phyloP scores from a whole-genome alignment of 2,329 filamentous ascomycete genomes.

The Aspergillus sp. region DNA sequence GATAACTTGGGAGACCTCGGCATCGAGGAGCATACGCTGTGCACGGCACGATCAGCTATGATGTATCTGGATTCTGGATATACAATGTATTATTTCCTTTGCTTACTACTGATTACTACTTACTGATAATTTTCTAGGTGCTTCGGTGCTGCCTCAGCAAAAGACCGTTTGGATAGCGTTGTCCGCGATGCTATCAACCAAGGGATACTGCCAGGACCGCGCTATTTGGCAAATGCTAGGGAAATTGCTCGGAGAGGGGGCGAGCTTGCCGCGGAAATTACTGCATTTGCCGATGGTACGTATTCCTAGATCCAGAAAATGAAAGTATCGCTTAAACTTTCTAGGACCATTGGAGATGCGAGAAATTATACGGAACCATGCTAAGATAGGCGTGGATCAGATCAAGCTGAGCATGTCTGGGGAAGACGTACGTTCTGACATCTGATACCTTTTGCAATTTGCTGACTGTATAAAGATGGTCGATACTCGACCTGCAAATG shows the following conservation, averaged over 20 bases:
- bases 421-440: slow-evolving; percentile 15
- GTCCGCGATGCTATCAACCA: slow-evolving; percentile 45
- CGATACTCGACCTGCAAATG: slow-evolving; percentile 31
- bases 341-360: slow-evolving; percentile 32
- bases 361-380: slow-evolving; percentile 31
- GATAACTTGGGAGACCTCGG: slow-evolving; percentile 36
- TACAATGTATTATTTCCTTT: slow-evolving; percentile 19
- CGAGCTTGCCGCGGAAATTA: slow-evolving; percentile 39
- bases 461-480: slow-evolving; percentile 14
- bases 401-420: slow-evolving; percentile 42
- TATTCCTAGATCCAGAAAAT: too few species aligned
- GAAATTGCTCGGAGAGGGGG: slow-evolving; percentile 44
- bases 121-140: slow-evolving; percentile 19
- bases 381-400: slow-evolving; percentile 37
- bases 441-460: slow-evolving; percentile 1
- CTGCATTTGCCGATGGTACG: slow-evolving; percentile 34
- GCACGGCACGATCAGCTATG: slow-evolving; percentile 39
- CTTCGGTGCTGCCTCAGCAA: slow-evolving; percentile 43
- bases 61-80: slow-evolving; percentile 46
- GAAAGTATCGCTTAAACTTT: too few species aligned
- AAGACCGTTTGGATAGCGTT: slow-evolving; percentile 42
- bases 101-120: too few species aligned
- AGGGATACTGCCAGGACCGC: slow-evolving; percentile 43
- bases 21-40: slow-evolving; percentile 44
- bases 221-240: slow-evolving; percentile 44